Percentiles rank a stretch among this genome's conserved stretches.
Evolutionary conservation across 192 early-diverging fungal species (phyloP).

Genomic region (Coemansia sp.): DNA sequence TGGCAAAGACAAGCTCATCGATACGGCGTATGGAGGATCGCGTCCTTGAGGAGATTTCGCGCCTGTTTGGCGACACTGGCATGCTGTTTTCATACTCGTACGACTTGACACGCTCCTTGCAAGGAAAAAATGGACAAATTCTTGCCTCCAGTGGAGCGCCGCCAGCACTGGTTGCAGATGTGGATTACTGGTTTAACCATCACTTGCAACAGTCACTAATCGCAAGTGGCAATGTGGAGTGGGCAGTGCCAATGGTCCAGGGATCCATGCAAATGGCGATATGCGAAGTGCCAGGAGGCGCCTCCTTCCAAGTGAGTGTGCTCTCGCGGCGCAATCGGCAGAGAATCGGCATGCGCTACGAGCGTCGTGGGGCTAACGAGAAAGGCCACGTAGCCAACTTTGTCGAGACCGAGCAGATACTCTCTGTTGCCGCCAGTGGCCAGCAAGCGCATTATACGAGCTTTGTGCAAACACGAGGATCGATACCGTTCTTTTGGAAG

Average conservation of each 20-base stretch:
- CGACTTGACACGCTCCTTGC: constrained; percentile 44
- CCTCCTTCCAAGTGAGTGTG: constrained; percentile 63
- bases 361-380: constrained; percentile 85
- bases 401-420: constrained; percentile 94
- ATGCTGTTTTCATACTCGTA: constrained; percentile 46
- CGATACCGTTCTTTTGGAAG: constrained; percentile 77
- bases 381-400: constrained; percentile 89
- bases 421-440: constrained; percentile 54
- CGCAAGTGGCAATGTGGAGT: constrained; percentile 6
- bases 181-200: constrained; percentile 47
- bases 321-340: constrained; percentile 64
- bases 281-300: constrained; percentile 60
- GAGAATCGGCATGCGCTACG: constrained; percentile 75
- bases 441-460: constrained; percentile 59
- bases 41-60: constrained; percentile 38
- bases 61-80: constrained; percentile 37
- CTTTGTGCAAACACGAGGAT: constrained; percentile 91
- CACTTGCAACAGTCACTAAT: constrained; percentile 30
- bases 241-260: constrained; percentile 62
- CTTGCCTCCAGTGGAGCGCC: not conserved
- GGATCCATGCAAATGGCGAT: constrained; percentile 64
- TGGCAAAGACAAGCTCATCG: not conserved
- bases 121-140: constrained; percentile 15
- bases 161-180: constrained; percentile 18
- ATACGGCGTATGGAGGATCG: constrained; percentile 46